Conservation (phyloP, 2,329 filamentous ascomycete genomes). For the Aspergillus sp. region DNA sequence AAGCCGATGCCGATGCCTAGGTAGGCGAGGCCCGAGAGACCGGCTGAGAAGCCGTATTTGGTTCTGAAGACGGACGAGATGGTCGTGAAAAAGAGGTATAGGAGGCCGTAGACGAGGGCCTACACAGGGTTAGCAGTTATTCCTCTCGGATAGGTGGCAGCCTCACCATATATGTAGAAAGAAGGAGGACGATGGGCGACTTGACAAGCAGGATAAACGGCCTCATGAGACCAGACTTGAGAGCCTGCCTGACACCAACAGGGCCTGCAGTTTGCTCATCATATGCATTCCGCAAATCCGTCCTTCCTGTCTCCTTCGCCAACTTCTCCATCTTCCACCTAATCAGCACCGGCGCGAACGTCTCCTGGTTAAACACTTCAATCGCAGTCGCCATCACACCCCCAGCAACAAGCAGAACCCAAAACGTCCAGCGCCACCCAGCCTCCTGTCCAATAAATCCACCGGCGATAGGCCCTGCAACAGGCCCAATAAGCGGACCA, state of each 20-base stretch:
- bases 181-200: slow-evolving; percentile 54
- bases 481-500: slow-evolving; percentile 36
- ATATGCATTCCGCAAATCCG: slow-evolving; percentile 24
- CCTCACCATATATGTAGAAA: slow-evolving; percentile 47
- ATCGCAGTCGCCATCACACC: slow-evolving; percentile 29
- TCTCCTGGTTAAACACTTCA: slow-evolving; percentile 24
- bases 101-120: slow-evolving; percentile 54
- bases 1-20: slow-evolving; percentile 50
- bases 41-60: slow-evolving; percentile 50
- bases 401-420: slow-evolving; percentile 41
- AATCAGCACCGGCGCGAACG: slow-evolving; percentile 27
- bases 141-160: too few species aligned
- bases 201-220: slow-evolving; percentile 54
- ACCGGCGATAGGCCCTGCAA: slow-evolving; percentile 37
- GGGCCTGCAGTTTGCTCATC: slow-evolving; percentile 9
- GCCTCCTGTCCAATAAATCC: slow-evolving; percentile 42
- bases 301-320: slow-evolving; percentile 21
- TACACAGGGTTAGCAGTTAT: too few species aligned
- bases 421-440: slow-evolving; percentile 52
- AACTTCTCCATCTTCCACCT: slow-evolving; percentile 25
- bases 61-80: slow-evolving; percentile 52
- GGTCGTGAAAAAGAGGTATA: slow-evolving; percentile 57
- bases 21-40: slow-evolving; percentile 49
- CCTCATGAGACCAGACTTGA: slow-evolving; percentile 43
- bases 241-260: slow-evolving; percentile 30